Evolutionary conservation across 805 yeast genomes (phyloP).

Genomic region (Zygosaccharomyces kombuchaensis): DNA sequence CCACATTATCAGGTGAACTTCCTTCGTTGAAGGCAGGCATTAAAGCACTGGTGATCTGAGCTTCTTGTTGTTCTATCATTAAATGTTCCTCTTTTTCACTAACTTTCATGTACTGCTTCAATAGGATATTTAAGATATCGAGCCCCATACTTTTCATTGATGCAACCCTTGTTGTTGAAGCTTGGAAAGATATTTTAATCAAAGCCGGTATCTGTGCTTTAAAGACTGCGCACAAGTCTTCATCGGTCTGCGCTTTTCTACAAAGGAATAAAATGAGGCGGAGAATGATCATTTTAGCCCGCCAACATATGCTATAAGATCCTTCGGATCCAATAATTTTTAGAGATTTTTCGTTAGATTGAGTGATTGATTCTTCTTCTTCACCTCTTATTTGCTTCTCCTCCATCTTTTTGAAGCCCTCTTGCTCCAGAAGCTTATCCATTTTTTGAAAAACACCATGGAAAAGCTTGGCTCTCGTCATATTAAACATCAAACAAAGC

Average conservation of each 20-base stretch:
- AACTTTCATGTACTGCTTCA: constrained; percentile 55
- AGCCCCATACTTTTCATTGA: constrained; percentile 63
- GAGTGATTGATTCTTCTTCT: constrained; percentile 44
- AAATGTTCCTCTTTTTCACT: constrained; percentile 69
- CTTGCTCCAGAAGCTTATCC: constrained; percentile 39
- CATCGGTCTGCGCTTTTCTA: constrained; percentile 6
- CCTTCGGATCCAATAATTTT: constrained; percentile 19
- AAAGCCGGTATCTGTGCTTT: constrained; percentile 53
- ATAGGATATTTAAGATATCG: constrained; percentile 55
- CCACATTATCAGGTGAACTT: constrained; percentile 67
- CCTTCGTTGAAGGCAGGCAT: constrained; percentile 78
- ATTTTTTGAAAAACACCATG: constrained; percentile 41
- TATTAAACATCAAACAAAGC: constrained; percentile 46
- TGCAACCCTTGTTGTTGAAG: constrained; percentile 68
- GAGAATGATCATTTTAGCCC: constrained; percentile 39
- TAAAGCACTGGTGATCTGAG: constrained; percentile 85
- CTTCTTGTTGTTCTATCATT: constrained; percentile 86
- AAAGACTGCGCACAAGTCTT: constrained; percentile 5
- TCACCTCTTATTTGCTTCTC: constrained; percentile 41
- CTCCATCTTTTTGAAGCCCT: constrained; percentile 31
- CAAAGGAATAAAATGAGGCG: constrained; percentile 30
- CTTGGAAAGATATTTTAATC: constrained; percentile 72
- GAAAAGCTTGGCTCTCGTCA: constrained; percentile 42
- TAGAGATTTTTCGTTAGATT: constrained; percentile 14
- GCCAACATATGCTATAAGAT: constrained; percentile 39